Percentiles rank a stretch among this genome's conserved stretches.
phyloP scores from a whole-genome alignment of 2,329 filamentous ascomycete genomes.

The Chaetomium globosum region DNA sequence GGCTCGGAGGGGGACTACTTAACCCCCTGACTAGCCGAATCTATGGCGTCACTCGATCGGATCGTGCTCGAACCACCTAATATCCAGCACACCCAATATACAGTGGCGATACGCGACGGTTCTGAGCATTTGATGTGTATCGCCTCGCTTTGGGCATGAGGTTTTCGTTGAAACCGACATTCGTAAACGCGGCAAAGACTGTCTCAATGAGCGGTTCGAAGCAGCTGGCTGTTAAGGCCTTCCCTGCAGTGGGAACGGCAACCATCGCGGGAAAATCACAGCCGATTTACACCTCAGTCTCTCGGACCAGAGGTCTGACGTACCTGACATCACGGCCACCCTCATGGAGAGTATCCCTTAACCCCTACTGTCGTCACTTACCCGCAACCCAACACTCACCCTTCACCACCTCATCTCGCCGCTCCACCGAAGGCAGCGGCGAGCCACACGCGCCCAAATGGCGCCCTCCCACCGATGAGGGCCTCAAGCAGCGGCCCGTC shows the following conservation, averaged over 20 bases:
- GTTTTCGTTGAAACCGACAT: background rate
- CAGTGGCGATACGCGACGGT: background rate
- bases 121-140: background rate
- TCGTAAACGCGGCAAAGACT: background rate
- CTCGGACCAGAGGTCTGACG: background rate
- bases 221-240: constrained; percentile 9
- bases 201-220: constrained; percentile 20
- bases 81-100: background rate
- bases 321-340: background rate
- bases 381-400: background rate
- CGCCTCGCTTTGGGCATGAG: constrained; percentile 6
- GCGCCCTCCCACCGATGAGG: constrained; percentile 35
- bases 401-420: constrained; percentile 20
- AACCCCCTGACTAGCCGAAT: constrained; percentile 1
- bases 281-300: background rate
- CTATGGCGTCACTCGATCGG: constrained; percentile 15
- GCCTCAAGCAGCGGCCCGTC: constrained; percentile 44
- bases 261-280: background rate
- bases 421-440: background rate
- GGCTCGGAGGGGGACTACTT: background rate
- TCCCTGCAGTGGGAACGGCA: background rate
- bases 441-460: constrained; percentile 29
- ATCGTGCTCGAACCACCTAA: background rate
- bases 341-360: background rate
- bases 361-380: background rate